Percentiles rank a stretch among this genome's conserved stretches.
Conservation (phyloP, 2,329 filamentous ascomycete genomes). For the Falciphora oryzae region DNA sequence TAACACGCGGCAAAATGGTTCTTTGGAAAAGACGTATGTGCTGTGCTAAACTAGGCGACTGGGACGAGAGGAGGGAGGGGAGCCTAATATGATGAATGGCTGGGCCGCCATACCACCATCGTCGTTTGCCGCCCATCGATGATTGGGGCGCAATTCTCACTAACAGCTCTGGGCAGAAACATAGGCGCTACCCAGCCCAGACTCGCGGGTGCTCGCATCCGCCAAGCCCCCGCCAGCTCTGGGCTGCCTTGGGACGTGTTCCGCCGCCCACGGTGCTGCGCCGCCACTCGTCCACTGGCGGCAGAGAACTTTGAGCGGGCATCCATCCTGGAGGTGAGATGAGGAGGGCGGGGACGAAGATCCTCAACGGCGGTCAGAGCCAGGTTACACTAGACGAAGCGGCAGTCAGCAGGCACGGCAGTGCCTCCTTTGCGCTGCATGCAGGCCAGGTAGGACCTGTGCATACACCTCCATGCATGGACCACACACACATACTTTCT, state of each 20-base stretch:
- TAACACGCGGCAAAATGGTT: neutral
- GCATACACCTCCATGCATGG: too few species aligned
- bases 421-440: too few species aligned
- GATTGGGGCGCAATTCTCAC: neutral
- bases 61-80: neutral
- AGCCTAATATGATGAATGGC: neutral
- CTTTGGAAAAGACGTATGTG: neutral
- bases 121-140: neutral
- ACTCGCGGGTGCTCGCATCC: too few species aligned
- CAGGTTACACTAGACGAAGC: neutral
- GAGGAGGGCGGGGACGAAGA: neutral
- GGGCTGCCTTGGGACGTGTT: neutral
- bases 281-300: too few species aligned
- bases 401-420: neutral
- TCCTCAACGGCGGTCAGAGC: neutral
- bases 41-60: neutral
- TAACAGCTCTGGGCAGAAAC: neutral
- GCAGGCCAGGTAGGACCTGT: too few species aligned
- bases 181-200: neutral
- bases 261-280: too few species aligned
- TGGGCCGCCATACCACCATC: neutral
- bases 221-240: neutral
- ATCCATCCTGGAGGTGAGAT: neutral
- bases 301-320: too few species aligned
- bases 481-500: neutral